Conservation (phyloP, 345 rosid species). For the Cardamine chenopodiifolia region DNA sequence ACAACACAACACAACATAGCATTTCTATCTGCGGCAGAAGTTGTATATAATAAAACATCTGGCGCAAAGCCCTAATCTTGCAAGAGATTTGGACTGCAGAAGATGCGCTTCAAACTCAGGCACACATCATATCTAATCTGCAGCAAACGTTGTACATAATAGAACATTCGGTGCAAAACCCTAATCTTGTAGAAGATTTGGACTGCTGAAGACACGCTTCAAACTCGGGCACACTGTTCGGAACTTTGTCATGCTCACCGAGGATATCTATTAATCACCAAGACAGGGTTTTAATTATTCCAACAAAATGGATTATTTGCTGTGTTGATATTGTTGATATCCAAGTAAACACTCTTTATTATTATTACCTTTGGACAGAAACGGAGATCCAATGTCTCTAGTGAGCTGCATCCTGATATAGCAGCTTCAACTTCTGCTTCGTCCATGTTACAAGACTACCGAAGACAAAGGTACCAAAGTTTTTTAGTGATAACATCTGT, state of each 20-base stretch:
- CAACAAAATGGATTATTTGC: background rate
- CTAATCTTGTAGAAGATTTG: constrained; percentile 43
- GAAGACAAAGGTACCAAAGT: constrained; percentile 29
- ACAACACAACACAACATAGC: constrained; percentile 31
- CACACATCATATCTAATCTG: background rate
- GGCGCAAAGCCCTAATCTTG: constrained; percentile 29
- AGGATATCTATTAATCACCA: constrained; percentile 54
- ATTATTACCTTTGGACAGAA: constrained; percentile 79
- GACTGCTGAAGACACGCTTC: constrained; percentile 72
- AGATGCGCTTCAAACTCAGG: constrained; percentile 74
- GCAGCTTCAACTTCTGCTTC: constrained; percentile 80
- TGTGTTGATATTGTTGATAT: background rate
- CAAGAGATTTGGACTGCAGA: constrained; percentile 36
- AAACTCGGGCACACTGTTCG: constrained; percentile 72
- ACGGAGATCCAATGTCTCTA: constrained; percentile 96
- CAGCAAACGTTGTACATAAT: constrained; percentile 12
- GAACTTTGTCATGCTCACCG: constrained; percentile 69
- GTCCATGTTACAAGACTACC: constrained; percentile 74
- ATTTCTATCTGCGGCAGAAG: constrained; percentile 11
- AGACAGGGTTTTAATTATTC: background rate
- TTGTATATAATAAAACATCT: constrained; percentile 3
- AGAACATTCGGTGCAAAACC: constrained; percentile 8
- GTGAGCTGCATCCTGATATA: constrained; percentile 68
- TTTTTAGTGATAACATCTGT: constrained; percentile 13
- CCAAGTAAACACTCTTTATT: background rate